Conservation (phyloP, 495 filamentous ascomycete genomes). For the Pseudoneurospora amorphoporcata region DNA sequence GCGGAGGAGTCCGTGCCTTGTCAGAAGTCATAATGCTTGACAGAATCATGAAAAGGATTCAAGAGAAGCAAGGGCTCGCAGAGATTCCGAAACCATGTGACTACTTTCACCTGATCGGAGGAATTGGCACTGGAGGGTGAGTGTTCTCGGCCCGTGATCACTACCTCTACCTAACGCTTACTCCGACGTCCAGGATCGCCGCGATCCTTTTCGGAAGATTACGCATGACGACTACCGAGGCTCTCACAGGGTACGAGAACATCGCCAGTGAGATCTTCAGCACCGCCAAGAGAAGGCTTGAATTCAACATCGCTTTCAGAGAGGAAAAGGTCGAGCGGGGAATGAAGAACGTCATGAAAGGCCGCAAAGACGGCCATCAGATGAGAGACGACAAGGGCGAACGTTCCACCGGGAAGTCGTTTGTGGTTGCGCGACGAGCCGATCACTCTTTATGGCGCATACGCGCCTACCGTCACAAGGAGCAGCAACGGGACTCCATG, state of each 20-base stretch:
- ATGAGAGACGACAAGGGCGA: not conserved
- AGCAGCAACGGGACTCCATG: not conserved
- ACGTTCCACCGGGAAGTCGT: not conserved
- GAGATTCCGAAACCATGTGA: conserved; percentile 25
- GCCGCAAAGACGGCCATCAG: not conserved
- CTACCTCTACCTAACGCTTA: not conserved
- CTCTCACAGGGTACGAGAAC: not conserved
- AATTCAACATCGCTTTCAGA: not conserved
- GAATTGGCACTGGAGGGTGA: conserved; percentile 32
- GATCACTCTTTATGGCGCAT: not conserved
- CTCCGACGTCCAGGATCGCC: conserved; percentile 12
- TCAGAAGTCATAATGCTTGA: conserved; percentile 25
- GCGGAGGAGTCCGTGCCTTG: conserved; percentile 28
- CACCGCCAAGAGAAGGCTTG: not conserved
- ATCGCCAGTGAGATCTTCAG: not conserved
- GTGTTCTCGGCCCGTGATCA: not conserved
- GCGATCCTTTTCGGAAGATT: conserved; percentile 28
- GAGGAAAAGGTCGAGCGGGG: not conserved
- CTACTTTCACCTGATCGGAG: conserved; percentile 29
- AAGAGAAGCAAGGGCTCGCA: conserved; percentile 4
- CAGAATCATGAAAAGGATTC: conserved; percentile 22
- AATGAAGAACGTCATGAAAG: not conserved
- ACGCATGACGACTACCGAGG: conserved; percentile 9
- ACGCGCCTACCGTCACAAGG: not conserved
- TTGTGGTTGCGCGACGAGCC: not conserved